These are phyloP conservation scores for Epichloe sylvatica DNA, from an alignment of 2,329 filamentous ascomycete species.

Conservation along the genomic window DNA sequence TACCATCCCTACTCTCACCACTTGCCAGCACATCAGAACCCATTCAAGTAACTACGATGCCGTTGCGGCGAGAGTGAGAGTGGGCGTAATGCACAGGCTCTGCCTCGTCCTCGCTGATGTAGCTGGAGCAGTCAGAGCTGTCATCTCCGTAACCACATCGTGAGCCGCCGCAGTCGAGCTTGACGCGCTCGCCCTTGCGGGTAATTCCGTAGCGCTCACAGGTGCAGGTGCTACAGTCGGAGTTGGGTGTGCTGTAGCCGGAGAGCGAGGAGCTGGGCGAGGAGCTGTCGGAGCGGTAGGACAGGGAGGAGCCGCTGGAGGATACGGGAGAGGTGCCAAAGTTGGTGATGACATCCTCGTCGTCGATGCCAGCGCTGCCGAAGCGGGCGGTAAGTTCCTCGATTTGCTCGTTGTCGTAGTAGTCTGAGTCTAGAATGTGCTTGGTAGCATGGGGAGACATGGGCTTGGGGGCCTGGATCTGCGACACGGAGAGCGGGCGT, in stretches of 20 bases:
- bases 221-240: slow-evolving; percentile 67
- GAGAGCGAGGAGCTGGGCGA: slow-evolving; percentile 60
- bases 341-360: slow-evolving; percentile 41
- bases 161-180: slow-evolving; percentile 84
- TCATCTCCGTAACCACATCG: slow-evolving; percentile 74
- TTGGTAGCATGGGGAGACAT: slow-evolving; percentile 76
- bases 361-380: slow-evolving; percentile 43
- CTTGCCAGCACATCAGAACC: not conserved
- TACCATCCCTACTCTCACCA: not conserved
- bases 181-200: slow-evolving; percentile 80
- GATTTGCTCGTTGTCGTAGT: slow-evolving; percentile 55
- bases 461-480: slow-evolving; percentile 85
- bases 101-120: slow-evolving; percentile 44
- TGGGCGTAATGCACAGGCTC: slow-evolving; percentile 29
- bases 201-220: slow-evolving; percentile 97
- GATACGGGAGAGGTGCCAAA: slow-evolving; percentile 47
- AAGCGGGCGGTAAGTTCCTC: slow-evolving; percentile 72
- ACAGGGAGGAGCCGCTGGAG: slow-evolving; percentile 55
- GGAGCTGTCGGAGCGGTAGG: slow-evolving; percentile 59
- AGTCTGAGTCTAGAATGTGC: slow-evolving; percentile 72
- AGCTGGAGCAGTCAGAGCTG: slow-evolving; percentile 54
- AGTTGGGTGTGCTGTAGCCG: slow-evolving; percentile 66
- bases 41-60: slow-evolving; percentile 41
- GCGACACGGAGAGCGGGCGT: slow-evolving; percentile 71
- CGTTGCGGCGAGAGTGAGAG: slow-evolving; percentile 46